Base-by-base conservation (phyloP, 306 rosid genomes). In the Crotalaria pallida region DNA sequence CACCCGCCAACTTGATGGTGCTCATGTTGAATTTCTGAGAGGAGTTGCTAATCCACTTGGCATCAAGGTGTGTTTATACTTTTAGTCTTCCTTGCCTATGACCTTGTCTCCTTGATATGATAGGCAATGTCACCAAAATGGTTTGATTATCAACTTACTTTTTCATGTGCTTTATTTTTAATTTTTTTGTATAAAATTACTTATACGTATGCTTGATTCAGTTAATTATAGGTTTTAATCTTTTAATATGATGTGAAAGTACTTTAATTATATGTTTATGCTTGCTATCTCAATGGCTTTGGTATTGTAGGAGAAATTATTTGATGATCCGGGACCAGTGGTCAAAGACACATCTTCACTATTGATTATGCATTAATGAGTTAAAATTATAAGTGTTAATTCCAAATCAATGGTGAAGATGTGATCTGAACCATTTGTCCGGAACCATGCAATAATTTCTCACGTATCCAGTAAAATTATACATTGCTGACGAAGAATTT, bases 41-140 rank as follows among this genome's bases (percentile, higher is more conserved):
- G 88, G 88, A 59, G 76, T 84, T 52, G 77, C 88, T 13, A 84
- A 84, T 84, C 88, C 88, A 27, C 83, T 84, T 69, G 88, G 88
- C 68, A 84, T 84, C 45, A 84, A 84, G 88, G 88, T 84, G 58
- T 76, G n/a, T n/a, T n/a, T n/a, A 10, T 65, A 44, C n/a, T n/a
- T n/a, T 16, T 8, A 16, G 7, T 63, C 68, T 48, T 58, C 43
- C 52, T 47, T 15, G 10, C 26, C 18, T 10, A 3, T 15, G 40
- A n/a, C n/a, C n/a, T n/a, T n/a, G n/a, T n/a, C n/a, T 4, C 65
- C 11, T 72, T 19, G 18, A 40, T 56, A 15, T 45, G 22, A 40
- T 68, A 16, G 17, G 19, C 72, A 58, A 26, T 19, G 29, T 66
- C 40, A 55, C 71, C 29, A 16, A 18, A 22, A 45, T 64, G 60